Evolutionary conservation across 306 rosid genomes (phyloP).

Genomic region (Prunus kanzakura): DNA sequence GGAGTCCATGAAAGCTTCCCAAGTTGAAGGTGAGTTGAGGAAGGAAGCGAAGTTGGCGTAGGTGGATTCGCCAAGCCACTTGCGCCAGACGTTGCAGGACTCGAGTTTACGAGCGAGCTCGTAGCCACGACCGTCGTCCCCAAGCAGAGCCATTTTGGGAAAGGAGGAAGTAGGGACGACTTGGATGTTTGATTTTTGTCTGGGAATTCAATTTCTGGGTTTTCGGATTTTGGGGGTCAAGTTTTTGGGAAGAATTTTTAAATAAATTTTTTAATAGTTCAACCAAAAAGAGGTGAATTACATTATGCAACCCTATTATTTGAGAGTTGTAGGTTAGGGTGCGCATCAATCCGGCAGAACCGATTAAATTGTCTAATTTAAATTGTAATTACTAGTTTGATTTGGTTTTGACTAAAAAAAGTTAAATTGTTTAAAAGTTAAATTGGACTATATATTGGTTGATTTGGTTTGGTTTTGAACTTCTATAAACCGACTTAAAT

Average conservation of each 20-base stretch:
- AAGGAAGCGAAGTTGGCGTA: constrained; percentile 53
- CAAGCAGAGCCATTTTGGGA: constrained; percentile 62
- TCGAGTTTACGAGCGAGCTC: constrained; percentile 80
- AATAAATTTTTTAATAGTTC: too few relatives aligned
- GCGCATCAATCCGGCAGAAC: too few relatives aligned
- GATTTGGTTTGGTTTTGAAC: too few relatives aligned
- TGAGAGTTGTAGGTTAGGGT: too few relatives aligned
- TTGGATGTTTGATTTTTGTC: not conserved
- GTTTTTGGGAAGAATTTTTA: not conserved
- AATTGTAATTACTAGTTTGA: too few relatives aligned
- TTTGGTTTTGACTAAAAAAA: too few relatives aligned
- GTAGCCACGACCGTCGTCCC: constrained; percentile 84
- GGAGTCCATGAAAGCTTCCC: constrained; percentile 81
- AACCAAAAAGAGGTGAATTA: too few relatives aligned
- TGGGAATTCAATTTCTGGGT: not conserved
- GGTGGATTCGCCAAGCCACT: constrained; percentile 77
- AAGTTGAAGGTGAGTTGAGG: constrained; percentile 67
- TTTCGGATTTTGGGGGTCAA: not conserved
- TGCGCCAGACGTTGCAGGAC: constrained; percentile 60
- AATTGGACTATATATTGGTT: too few relatives aligned
- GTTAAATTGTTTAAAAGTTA: too few relatives aligned
- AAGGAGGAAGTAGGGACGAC: not conserved
- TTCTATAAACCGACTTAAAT: too few relatives aligned
- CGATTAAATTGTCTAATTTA: too few relatives aligned
- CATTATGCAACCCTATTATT: too few relatives aligned